phyloP scores from a whole-genome alignment of 192 early-diverging fungal genomes.

The Coemansia sp. region DNA sequence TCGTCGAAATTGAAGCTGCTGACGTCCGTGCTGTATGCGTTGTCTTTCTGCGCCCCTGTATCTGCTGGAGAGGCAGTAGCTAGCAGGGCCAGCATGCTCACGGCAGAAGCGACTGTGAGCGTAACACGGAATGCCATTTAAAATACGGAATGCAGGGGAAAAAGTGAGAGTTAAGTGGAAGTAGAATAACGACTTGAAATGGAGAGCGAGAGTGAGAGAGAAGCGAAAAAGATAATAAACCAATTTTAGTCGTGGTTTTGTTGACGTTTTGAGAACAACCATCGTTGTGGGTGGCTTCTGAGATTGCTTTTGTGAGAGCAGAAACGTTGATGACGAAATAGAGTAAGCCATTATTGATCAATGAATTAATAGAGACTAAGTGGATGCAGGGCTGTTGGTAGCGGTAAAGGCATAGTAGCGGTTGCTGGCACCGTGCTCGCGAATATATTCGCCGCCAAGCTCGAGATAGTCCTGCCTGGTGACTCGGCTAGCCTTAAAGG shows the following conservation, averaged over 20 bases:
- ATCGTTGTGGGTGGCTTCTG: neutral
- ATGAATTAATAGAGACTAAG: no score
- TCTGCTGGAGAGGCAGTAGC: slow-evolving; percentile 6
- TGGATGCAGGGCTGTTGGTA: slow-evolving; percentile 6
- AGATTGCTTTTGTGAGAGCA: no score
- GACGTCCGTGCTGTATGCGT: slow-evolving; percentile 9
- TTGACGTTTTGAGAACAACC: no score
- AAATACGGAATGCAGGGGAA: neutral
- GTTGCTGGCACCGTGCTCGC: slow-evolving; percentile 83
- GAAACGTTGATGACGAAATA: no score
- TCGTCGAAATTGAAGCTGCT: slow-evolving; percentile 17
- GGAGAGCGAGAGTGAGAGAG: neutral
- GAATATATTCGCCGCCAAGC: slow-evolving; percentile 78
- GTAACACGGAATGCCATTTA: neutral
- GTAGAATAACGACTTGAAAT: neutral
- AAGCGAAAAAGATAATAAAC: neutral
- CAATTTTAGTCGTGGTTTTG: neutral
- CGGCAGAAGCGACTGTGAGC: neutral
- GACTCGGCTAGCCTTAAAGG: slow-evolving; percentile 52
- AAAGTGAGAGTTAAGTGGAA: neutral
- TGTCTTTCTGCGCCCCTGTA: slow-evolving; percentile 3
- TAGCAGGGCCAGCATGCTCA: neutral
- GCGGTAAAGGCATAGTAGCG: slow-evolving; percentile 30
- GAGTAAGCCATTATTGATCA: no score
- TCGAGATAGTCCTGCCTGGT: slow-evolving; percentile 78